Conservation (phyloP, 345 rosid species). For the Gossypium stocksii region DNA sequence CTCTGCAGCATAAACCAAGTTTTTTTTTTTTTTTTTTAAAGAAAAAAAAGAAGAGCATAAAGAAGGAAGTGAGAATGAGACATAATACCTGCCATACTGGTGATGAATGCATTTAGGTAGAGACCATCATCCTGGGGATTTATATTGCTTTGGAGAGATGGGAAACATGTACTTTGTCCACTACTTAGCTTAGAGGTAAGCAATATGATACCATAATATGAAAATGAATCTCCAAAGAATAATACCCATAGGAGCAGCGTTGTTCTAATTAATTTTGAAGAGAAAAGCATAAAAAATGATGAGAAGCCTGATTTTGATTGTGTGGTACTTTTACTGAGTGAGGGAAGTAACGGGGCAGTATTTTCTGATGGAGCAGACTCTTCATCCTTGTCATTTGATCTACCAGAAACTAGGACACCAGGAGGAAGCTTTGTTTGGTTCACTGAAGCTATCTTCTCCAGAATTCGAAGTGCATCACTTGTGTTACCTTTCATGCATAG, state of each 20-base stretch:
- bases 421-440: slow-evolving; percentile 39
- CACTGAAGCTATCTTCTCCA: slow-evolving; percentile 38
- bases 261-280: slow-evolving; percentile 39
- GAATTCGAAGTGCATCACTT: slow-evolving; percentile 34
- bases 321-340: neutral
- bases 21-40: neutral
- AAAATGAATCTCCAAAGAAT: slow-evolving; percentile 53
- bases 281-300: slow-evolving; percentile 34
- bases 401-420: slow-evolving; percentile 46
- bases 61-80: neutral
- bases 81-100: slow-evolving; percentile 46
- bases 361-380: slow-evolving; percentile 20
- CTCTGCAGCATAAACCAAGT: slow-evolving; percentile 29
- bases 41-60: neutral
- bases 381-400: slow-evolving; percentile 20
- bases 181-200: slow-evolving; percentile 51
- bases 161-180: slow-evolving; percentile 27
- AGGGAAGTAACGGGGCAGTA: slow-evolving; percentile 16
- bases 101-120: slow-evolving; percentile 39
- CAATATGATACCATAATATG: slow-evolving; percentile 56
- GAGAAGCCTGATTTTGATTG: slow-evolving; percentile 32
- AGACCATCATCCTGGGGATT: slow-evolving; percentile 23
- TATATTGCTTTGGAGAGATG: neutral
- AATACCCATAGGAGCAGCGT: slow-evolving; percentile 50
- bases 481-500: slow-evolving; percentile 39